Base-by-base conservation (phyloP, 768 basidiomycete genomes). In the Tricholoma hemisulphureum region DNA sequence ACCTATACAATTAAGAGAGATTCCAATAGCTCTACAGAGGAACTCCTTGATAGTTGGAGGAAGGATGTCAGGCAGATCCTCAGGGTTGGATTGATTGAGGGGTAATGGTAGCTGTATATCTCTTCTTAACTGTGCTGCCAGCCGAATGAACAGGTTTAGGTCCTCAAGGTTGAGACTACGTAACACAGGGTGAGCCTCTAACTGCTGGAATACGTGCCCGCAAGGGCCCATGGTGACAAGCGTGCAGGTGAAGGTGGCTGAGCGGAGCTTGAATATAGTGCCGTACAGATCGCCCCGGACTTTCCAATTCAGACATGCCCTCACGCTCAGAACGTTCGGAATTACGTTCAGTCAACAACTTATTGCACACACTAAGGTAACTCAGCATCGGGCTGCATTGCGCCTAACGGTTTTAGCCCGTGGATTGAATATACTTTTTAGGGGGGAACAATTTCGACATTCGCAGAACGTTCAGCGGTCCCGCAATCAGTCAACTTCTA, bases 371-470 rank as follows among this genome's bases (percentile, higher is more conserved):
- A 3, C 70, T 85, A 28, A 80, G 84, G 83, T 82, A 61, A 37
- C 72, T 48, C 29, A 41, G 21, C n/a, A 9, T n/a, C 13, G 11
- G 46, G 46, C 46, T 49, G 13, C 5, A 16, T 14, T 28, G 26
- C 5, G 16, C 16, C 26, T 28, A 49, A 18, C 1, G 7, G 9
- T 8, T 28, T 26, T 28, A n/a, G 9, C 10, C 41, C 13, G 41
- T 48, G 13, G n/a, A 48, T 26, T 28, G 16, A 26, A 28, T n/a
- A 48, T 48, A 5, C 16, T 29, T 29, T 28, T 3, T 58, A 90
- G 88, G 66, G 88, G 87, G 9, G 89, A 91, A 67, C 85, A 90
- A 41, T 89, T 86, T 57, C 79, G 88, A 53, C 89, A 81, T 59
- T 63, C 73, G 32, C 85, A 83, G 57, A 91, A 91, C 65, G 60